phyloP scores from a whole-genome alignment of 257 asterid genomes.

The Gynochthodes officinalis region DNA sequence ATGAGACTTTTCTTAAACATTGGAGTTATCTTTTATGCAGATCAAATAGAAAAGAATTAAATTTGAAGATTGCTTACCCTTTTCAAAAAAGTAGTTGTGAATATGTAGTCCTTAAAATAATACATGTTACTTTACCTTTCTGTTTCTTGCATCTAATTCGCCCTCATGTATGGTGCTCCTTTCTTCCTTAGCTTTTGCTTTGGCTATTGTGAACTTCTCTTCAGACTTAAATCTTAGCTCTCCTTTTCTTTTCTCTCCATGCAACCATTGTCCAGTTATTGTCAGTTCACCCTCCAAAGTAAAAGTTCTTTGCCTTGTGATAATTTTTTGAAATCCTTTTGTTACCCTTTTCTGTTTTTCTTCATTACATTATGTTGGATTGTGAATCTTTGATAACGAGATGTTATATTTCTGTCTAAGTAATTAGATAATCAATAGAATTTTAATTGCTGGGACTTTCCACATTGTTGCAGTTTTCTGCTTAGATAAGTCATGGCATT shows the following conservation, averaged over 20 bases:
- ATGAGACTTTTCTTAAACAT: neutral
- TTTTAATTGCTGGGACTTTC: neutral
- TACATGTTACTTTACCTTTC: neutral
- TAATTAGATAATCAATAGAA: neutral
- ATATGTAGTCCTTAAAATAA: neutral
- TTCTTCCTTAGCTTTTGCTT: neutral
- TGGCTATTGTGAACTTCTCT: neutral
- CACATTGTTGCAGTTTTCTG: neutral
- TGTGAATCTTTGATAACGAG: neutral
- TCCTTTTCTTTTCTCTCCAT: neutral
- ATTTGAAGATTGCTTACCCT: neutral
- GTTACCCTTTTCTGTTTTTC: neutral
- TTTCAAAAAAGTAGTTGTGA: neutral
- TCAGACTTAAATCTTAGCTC: neutral
- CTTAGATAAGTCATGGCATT: neutral
- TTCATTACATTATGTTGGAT: neutral
- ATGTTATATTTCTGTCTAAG: neutral
- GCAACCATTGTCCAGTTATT: neutral
- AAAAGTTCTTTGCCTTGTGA: neutral
- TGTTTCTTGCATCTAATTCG: neutral
- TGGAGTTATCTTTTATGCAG: neutral
- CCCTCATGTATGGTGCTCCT: neutral
- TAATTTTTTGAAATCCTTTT: neutral
- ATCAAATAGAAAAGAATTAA: neutral
- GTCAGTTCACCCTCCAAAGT: neutral